Evolutionary conservation across 1,284 basidiomycete species (phyloP).

Genomic region (Sanguinoderma infundibulare): DNA sequence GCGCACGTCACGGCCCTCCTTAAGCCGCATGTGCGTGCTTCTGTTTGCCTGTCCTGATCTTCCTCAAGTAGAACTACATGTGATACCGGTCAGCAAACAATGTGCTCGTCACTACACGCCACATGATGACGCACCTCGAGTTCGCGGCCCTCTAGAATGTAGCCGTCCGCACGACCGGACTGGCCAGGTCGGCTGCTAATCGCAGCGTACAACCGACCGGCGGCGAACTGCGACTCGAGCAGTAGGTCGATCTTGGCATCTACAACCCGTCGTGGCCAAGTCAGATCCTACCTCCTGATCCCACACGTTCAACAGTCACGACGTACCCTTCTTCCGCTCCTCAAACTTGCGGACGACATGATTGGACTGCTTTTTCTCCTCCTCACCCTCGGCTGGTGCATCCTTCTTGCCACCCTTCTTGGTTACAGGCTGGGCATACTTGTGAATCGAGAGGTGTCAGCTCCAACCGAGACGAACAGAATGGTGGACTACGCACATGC

Average conservation of each 20-base stretch:
- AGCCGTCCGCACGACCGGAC: slow-evolving; percentile 92
- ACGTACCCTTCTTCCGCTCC: slow-evolving; percentile 85
- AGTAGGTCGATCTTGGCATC: slow-evolving; percentile 90
- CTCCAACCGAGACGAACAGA: neutral
- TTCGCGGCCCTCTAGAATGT: slow-evolving; percentile 96
- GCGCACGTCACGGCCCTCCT: slow-evolving; percentile 22
- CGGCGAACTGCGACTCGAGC: slow-evolving; percentile 85
- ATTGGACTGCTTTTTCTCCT: slow-evolving; percentile 84
- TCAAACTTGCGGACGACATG: slow-evolving; percentile 87
- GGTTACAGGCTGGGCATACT: slow-evolving; percentile 92
- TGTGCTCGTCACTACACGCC: slow-evolving; percentile 6
- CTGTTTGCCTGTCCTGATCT: slow-evolving; percentile 90
- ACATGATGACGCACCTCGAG: slow-evolving; percentile 83
- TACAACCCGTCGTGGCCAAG: slow-evolving; percentile 35
- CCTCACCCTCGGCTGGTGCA: slow-evolving; percentile 48
- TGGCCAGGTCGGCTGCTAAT: slow-evolving; percentile 95
- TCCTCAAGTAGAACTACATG: slow-evolving; percentile 88
- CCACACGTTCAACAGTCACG: slow-evolving; percentile 4
- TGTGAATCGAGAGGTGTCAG: neutral
- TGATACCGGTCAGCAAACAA: slow-evolving; percentile 21
- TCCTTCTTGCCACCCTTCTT: slow-evolving; percentile 79
- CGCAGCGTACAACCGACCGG: slow-evolving; percentile 88
- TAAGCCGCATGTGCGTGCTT: slow-evolving; percentile 78
- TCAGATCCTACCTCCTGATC: slow-evolving; percentile 9
- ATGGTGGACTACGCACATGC: slow-evolving; percentile 66